phyloP scores from a whole-genome alignment of 352 stramenopile species.

The Pythium scleroteichum region DNA sequence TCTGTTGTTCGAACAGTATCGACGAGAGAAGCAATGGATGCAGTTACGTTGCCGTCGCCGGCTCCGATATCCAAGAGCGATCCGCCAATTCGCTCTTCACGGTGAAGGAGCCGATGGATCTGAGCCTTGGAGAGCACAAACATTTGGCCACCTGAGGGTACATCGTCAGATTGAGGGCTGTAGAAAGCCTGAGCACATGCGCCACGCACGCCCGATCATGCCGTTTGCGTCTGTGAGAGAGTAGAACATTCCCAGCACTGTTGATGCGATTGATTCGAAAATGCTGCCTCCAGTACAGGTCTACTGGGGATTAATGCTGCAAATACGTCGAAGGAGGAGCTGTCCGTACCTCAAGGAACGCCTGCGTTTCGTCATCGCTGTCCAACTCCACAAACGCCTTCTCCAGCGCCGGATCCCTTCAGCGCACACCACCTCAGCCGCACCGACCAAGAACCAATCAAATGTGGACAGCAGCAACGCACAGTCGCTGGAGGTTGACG shows the following conservation, averaged over 20 bases:
- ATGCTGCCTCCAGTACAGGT: slow-evolving; percentile 74
- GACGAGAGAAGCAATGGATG: slow-evolving; percentile 73
- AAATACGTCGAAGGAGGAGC: too few relatives aligned
- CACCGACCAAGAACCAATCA: neutral
- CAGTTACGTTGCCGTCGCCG: slow-evolving; percentile 84
- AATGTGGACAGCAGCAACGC: slow-evolving; percentile 6
- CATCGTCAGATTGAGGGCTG: too few relatives aligned
- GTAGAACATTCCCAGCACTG: slow-evolving; percentile 75
- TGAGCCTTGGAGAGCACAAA: slow-evolving; percentile 81
- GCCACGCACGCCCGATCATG: slow-evolving; percentile 74
- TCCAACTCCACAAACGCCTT: slow-evolving; percentile 70
- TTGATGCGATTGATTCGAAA: slow-evolving; percentile 66
- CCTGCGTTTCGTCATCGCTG: slow-evolving; percentile 71
- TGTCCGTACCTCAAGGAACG: slow-evolving; percentile 59
- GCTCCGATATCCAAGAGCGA: slow-evolving; percentile 81
- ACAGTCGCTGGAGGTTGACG: slow-evolving; percentile 59
- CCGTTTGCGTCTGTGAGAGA: slow-evolving; percentile 83
- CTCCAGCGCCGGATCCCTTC: slow-evolving; percentile 59
- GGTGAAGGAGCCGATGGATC: slow-evolving; percentile 62
- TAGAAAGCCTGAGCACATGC: too few relatives aligned
- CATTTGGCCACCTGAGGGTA: slow-evolving; percentile 74
- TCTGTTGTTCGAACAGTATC: slow-evolving; percentile 71
- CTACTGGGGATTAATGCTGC: slow-evolving; percentile 23
- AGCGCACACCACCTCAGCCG: neutral
- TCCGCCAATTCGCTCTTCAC: slow-evolving; percentile 43